Evolutionary conservation across 2,329 filamentous ascomycete species (phyloP).

Genomic region (Trichothecium sympodiale): DNA sequence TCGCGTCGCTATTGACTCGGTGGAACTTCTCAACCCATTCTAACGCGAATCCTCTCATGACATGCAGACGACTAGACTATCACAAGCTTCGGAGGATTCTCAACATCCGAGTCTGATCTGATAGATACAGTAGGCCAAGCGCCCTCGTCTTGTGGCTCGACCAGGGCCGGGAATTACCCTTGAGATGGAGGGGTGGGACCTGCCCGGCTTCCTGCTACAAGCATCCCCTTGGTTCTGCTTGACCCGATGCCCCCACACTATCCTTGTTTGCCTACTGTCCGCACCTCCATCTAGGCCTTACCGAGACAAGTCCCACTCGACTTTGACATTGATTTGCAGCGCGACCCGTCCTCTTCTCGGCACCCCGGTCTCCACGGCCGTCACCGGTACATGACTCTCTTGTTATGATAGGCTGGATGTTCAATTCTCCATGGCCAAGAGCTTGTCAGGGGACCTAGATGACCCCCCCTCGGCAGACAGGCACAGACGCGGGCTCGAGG

Average conservation of each 20-base stretch:
- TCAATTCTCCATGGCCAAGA: neutral
- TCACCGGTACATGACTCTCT: conserved; percentile 5
- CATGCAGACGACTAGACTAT: conserved; percentile 14
- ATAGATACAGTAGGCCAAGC: neutral
- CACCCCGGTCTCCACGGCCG: conserved; percentile 9
- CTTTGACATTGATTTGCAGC: conserved; percentile 5
- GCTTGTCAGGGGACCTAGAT: conserved; percentile 2
- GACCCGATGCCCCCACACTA: conserved; percentile 6
- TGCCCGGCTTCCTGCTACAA: conserved; percentile 4
- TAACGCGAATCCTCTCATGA: no score
- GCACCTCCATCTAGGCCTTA: conserved; percentile 5
- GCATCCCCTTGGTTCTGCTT: conserved; percentile 1
- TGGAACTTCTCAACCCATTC: neutral
- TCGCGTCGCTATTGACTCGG: no score
- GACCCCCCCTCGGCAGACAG: conserved; percentile 4
- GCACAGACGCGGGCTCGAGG: neutral
- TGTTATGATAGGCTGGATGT: neutral
- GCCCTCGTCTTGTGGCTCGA: conserved; percentile 1
- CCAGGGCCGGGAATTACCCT: conserved; percentile 5
- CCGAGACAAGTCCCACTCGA: conserved; percentile 5
- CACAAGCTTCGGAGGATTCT: conserved; percentile 33
- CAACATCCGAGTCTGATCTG: conserved; percentile 9
- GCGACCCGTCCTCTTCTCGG: conserved; percentile 8
- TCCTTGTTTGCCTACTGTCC: conserved; percentile 4
- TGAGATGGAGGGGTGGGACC: conserved; percentile 3